Evolutionary conservation across 805 yeast genomes (phyloP), one percentile per base, ranked within the genome.

Genomic region (Pichia paraexigua): DNA sequence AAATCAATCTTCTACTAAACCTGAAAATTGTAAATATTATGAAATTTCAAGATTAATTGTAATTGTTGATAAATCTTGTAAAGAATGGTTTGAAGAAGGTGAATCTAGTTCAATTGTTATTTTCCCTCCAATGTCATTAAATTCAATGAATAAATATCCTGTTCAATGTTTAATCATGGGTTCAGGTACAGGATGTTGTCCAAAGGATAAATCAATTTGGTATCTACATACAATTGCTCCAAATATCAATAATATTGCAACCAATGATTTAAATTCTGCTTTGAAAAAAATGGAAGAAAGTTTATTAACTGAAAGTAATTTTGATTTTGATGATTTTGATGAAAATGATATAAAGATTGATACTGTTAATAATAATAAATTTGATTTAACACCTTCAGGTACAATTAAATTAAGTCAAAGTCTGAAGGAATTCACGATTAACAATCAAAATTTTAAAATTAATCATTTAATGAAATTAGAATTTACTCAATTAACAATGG

Each of bases 111-210:
- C 97, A 0, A 75, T 91, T 35, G 95, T 92, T 30, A 95, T 90
- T 1, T 92, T 94, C 74, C 98, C 99, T 20, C 91, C 96, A 18
- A 78, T 79, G 18, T 82, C 95, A 1, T 74, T 92, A 51, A 77
- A 83, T 21, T 73, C 81, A 17, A 60, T 73, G 47, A 92, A 94
- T 65, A 72, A 71, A 52, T 76, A 72, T 57, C 87, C 94, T 10
- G 94, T 92, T 40, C 97, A 91, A 68, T 92, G 84, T 5, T 71
- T 92, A 41, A 88, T 94, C 35, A 82, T 88, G 74, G 95, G 95
- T 48, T 82, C 90, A 9, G 94, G 89, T 12, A 74, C 92, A 1
- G 97, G 95, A 18, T 83, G 86, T 58, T 89, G 95, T 58, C 95
- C 97, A 2, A 65, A 65, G n/a, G 94, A 87, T 43, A 91, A 90